Evolutionary conservation across 2,329 filamentous ascomycete species (phyloP), one percentile per base, ranked within the genome.

Genomic region (Penicillium sp.): DNA sequence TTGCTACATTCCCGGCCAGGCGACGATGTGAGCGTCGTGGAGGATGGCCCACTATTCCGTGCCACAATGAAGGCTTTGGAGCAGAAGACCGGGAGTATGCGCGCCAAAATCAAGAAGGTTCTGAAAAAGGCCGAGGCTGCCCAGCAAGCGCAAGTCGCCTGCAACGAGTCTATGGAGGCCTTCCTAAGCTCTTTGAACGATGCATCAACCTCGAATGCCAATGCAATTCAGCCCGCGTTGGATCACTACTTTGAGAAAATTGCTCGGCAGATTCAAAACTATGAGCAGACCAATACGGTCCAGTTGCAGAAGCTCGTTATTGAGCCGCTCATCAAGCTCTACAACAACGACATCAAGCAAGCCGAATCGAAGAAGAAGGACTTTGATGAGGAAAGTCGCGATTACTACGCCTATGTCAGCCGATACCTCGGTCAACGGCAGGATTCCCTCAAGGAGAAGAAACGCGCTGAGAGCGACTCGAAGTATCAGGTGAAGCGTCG

Each of bases 181-280:
- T 96, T 99, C 68, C 88, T 96, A 73, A 90, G 94, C 14, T 89
- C 94, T 4, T 80, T 99, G 35, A 87, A 89, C 62, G 95, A 98
- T 71, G 91, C 92, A 0, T 92, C 93, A 1, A 87, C 87, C 0
- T 96, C 93, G 13, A 98, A 98, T 72, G 90, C 92, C 50, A 96
- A 96, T 70, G 95, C 94, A 0, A 93, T 99, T n/a, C 92, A 96
- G 71, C 96, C 95, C 16, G 95, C 94, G 4, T 84, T 99, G 60
- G 95, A 99, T 62, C 93, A 99, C 75, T 99, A 99, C 74, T 99
- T 98, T 70, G 93, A 98, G 77, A 96, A 93, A 70, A 98, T 96
- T 66, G 93, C 94, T 3, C 88, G 89, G 61, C 92, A 98, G 72
- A 97, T 99, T 47, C 79, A 97, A 39, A 77, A 81, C 0, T 98